Evolutionary conservation across 768 basidiomycete species (phyloP), one percentile per base, ranked within the genome.

Genomic region (Peribolospora kevripleyi): DNA sequence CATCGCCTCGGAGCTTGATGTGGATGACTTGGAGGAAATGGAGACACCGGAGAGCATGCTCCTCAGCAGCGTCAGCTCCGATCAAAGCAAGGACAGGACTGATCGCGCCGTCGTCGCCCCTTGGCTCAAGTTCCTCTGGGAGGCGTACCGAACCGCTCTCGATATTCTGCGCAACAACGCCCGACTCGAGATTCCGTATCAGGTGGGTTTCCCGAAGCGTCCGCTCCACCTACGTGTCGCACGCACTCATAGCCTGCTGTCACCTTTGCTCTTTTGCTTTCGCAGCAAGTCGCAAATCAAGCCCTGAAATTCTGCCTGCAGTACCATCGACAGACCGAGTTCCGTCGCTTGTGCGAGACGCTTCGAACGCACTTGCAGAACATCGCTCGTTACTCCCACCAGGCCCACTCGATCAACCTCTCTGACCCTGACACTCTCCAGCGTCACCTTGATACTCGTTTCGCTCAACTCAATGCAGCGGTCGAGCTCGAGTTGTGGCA

Each of bases 401-500:
- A 97, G 66, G 75, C 81, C 3, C 86, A 93, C 66, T 75, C 86
- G 2, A 88, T 98, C 74, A 93, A 93, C 70, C 79, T 97, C 45
- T 81, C 84, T 55, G 91, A 97, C 66, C 76, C 87, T 9, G 91
- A 95, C 62, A 91, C 81, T 6, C 80, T 95, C 51, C 83, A 91
- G 64, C 85, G 85, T 62, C 84, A 93, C 68, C 81, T 97, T 57
- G 91, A 95, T 66, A 90, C 87, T 13, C 85, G 90, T 55, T 97
- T 98, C 66, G 83, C 84, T 38, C 90, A 97, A 71, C 77, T 97
- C 59, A 87, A 88, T 63, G 84, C 87, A 14, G 88, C 88, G 1
- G 88, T 97, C 61, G 88, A 97, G 67, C 80, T 98, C 59, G 91
- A 98, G 69, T 75, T 98, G 38, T 98, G 91, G 91, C 90, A 95